phyloP scores from a whole-genome alignment of 2,329 filamentous ascomycete species.

The Dactylellina drechsleri region DNA sequence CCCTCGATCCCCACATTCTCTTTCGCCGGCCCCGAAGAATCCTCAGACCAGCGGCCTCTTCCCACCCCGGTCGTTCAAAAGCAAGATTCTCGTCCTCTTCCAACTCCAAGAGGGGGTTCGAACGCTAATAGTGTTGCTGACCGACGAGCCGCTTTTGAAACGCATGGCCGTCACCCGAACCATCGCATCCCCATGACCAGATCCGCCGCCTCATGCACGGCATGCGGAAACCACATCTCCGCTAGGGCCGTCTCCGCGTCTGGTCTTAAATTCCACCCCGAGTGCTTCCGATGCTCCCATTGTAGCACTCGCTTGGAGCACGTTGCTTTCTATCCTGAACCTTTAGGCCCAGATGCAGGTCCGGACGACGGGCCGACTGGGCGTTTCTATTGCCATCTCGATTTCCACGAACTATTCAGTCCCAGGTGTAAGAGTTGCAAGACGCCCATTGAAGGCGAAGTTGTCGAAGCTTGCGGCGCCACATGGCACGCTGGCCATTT shows the following conservation, averaged over 20 bases:
- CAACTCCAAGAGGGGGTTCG: constrained; percentile 46
- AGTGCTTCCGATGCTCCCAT: constrained; percentile 89
- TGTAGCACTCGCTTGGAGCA: constrained; percentile 91
- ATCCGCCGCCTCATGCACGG: constrained; percentile 76
- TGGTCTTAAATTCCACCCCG: constrained; percentile 86
- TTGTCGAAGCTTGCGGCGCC: constrained; percentile 90
- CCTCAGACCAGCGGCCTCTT: constrained; percentile 38
- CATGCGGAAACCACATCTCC: constrained; percentile 84
- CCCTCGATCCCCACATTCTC: constrained; percentile 55
- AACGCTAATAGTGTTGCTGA: constrained; percentile 36
- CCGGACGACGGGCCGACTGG: constrained; percentile 66
- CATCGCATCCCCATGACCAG: constrained; percentile 55
- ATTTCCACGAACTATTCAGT: constrained; percentile 94
- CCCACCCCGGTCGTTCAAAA: constrained; percentile 35
- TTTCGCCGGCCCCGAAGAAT: constrained; percentile 44
- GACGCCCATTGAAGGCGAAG: constrained; percentile 94
- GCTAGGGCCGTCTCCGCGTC: constrained; percentile 88
- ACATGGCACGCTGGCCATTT: constrained; percentile 98
- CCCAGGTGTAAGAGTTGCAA: constrained; percentile 95
- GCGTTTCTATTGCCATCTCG: constrained; percentile 98
- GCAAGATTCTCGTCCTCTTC: constrained; percentile 42
- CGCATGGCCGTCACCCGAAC: constrained; percentile 27
- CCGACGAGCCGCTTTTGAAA: constrained; percentile 46
- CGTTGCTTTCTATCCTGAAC: constrained; percentile 95
- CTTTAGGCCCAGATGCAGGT: constrained; percentile 61